A percentile compares a stretch with the other conserved stretches of the same genome.
Evolutionary conservation across 2,329 filamentous ascomycete species (phyloP).

Genomic region (Ramularia endophylla): DNA sequence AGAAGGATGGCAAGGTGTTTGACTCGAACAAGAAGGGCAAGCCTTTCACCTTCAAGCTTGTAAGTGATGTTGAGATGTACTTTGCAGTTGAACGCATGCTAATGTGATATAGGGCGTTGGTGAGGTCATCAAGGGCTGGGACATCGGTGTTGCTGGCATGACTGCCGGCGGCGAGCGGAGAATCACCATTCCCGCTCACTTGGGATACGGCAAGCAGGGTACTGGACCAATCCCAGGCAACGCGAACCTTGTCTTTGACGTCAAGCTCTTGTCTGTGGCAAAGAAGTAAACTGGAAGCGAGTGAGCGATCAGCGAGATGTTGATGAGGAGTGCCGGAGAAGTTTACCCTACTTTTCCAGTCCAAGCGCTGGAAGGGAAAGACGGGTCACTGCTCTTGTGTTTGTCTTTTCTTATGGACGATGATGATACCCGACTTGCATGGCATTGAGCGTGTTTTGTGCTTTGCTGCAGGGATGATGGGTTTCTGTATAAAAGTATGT

Average conservation of each 20-base stretch:
- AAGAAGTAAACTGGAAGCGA: too few relatives aligned
- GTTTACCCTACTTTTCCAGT: slow-evolving; percentile 28
- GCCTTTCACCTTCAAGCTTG: slow-evolving; percentile 89
- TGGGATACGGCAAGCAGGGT: slow-evolving; percentile 81
- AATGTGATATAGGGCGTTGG: slow-evolving; percentile 55
- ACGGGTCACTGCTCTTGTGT: slow-evolving; percentile 20
- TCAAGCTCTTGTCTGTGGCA: slow-evolving; percentile 47
- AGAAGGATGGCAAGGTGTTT: slow-evolving; percentile 89
- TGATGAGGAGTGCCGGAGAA: slow-evolving; percentile 1
- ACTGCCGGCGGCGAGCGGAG: slow-evolving; percentile 87
- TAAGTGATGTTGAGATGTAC: not conserved
- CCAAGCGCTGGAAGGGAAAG: slow-evolving; percentile 34
- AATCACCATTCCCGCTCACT: slow-evolving; percentile 77
- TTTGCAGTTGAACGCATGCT: too few relatives aligned
- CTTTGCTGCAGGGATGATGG: slow-evolving; percentile 21
- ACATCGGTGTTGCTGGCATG: slow-evolving; percentile 91
- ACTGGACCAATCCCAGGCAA: slow-evolving; percentile 78
- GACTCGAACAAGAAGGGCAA: slow-evolving; percentile 99
- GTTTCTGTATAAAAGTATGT: slow-evolving; percentile 6
- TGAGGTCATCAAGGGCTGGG: slow-evolving; percentile 99
- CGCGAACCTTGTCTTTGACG: slow-evolving; percentile 85
- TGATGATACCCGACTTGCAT: slow-evolving; percentile 26
- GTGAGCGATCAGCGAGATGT: not conserved
- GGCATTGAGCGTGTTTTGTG: not conserved
- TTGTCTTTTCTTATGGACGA: slow-evolving; percentile 5